Base-by-base conservation (phyloP, 108 stramenopile genomes). In the Cyclotella distinguenda region DNA sequence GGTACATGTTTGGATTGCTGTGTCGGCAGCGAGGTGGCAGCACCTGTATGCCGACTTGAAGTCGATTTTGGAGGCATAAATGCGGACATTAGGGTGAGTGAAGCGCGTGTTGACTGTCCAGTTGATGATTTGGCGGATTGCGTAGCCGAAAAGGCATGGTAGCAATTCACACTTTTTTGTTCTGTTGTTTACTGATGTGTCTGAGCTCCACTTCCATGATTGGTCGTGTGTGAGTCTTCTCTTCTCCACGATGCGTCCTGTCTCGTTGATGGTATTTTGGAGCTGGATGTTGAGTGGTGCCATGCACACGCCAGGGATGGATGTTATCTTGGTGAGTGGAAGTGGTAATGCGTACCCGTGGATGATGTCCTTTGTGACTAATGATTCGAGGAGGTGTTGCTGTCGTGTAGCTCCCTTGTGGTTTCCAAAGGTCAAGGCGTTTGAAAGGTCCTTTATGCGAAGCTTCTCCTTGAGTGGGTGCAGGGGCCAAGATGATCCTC, bases 371-470 rank as follows among this genome's bases (percentile, higher is more conserved):
- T 35, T 30, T 42, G 6, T 59, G 58, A 59, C 58, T 30, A 59
- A 23, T 7, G 19, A 6, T 6, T 7, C 12, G 26, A 59, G 58
- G 6, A 22, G 18, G 21, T 59, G 36, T 6, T 18, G 43, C 6
- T 59, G 9, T 6, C 40, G 6, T 39, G 27, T 44, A 16, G 65
- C 65, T 21, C 54, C 53, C 21, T 66, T 66, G 52, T 66, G 65
- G 42, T 46, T 66, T 12, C 65, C 44, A 28, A 47, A 50, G 13
- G 26, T 39, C 4, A 62, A 44, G 4, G 60, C 44, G 12, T 28
- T 32, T 32, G 36, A 16, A 19, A 67, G 6, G 33, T 67, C 55
- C 0, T 1, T 1, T 8, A 44, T 4, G 19, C 66, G 0, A 3
- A 58, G 9, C 0, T 30, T 3, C 0, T 67, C 25, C 18, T 40